A percentile compares a stretch with the other conserved stretches of the same genome.
These are phyloP conservation scores for Xylariaceae sp. DNA, from an alignment of 2,329 filamentous ascomycete genomes.

Conservation along the genomic window DNA sequence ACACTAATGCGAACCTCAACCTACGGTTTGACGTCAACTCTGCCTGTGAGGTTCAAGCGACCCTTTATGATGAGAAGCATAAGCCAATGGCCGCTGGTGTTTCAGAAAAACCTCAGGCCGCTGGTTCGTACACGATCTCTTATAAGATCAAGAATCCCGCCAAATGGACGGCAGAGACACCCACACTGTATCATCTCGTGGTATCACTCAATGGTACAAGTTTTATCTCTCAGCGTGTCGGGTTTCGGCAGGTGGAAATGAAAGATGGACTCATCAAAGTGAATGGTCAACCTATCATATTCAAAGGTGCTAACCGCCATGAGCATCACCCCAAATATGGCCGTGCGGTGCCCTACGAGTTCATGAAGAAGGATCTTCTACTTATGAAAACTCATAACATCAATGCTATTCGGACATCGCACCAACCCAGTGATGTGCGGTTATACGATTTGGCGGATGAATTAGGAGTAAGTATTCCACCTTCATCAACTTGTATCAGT, in stretches of 20 bases:
- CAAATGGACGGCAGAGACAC: constrained; percentile 62
- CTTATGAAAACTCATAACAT: constrained; percentile 61
- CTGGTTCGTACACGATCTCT: constrained; percentile 21
- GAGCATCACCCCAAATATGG: constrained; percentile 57
- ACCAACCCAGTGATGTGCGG: constrained; percentile 50
- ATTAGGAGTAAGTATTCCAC: constrained; percentile 36
- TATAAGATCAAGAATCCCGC: constrained; percentile 40
- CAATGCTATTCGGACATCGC: constrained; percentile 58
- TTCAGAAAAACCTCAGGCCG: constrained; percentile 39
- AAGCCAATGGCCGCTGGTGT: constrained; percentile 52
- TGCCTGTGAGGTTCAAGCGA: constrained; percentile 11
- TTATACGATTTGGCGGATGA: constrained; percentile 53
- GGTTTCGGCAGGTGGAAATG: constrained; percentile 58
- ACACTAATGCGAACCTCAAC: constrained; percentile 46
- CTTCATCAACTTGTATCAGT: background rate
- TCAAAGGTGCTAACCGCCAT: constrained; percentile 59
- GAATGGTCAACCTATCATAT: constrained; percentile 53
- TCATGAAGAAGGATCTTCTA: constrained; percentile 52
- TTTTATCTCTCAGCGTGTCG: constrained; percentile 46
- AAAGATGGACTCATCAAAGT: constrained; percentile 53
- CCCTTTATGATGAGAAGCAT: constrained; percentile 36
- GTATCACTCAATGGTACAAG: constrained; percentile 12
- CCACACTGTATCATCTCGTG: constrained; percentile 48
- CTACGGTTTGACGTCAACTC: constrained; percentile 35
- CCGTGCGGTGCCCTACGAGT: constrained; percentile 51